A percentile compares a stretch with the other conserved stretches of the same genome.
Conservation (phyloP, 495 filamentous ascomycete species). For the Stereocaulon alpinum region DNA sequence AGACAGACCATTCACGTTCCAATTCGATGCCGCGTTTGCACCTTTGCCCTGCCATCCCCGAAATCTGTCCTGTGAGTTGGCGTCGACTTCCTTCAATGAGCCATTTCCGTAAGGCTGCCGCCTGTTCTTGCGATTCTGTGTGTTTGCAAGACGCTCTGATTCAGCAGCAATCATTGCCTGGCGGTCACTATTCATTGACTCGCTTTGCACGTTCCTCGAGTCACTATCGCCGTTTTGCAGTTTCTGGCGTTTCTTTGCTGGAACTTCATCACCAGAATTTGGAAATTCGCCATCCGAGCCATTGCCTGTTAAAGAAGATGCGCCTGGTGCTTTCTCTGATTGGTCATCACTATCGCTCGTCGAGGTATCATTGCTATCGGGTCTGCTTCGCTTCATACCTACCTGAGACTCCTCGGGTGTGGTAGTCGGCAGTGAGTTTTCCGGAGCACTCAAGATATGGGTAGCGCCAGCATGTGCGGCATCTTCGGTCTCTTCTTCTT, state of each 20-base stretch:
- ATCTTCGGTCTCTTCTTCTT: neutral
- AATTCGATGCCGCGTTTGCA: conserved; percentile 23
- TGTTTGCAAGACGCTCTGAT: neutral
- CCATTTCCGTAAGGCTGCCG: neutral
- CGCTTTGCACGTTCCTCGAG: neutral
- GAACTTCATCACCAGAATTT: neutral
- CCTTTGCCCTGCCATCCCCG: neutral
- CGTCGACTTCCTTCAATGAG: neutral
- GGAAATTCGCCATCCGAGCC: neutral
- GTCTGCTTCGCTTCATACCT: neutral
- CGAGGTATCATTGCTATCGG: neutral
- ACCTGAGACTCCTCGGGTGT: neutral
- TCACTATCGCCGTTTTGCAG: neutral
- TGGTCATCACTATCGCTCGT: neutral
- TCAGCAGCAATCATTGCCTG: conserved; percentile 11
- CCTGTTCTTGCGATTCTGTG: neutral
- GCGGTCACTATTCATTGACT: conserved; percentile 7
- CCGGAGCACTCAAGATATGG: neutral
- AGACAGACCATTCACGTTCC: conserved; percentile 42
- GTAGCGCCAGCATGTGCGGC: neutral
- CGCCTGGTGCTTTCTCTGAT: neutral
- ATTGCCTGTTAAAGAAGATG: conserved; percentile 1
- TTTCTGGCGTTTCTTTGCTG: neutral
- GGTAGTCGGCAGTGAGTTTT: neutral
- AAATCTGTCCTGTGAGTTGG: neutral